Conservation (phyloP, 768 basidiomycete genomes). For the Leucocoprinus leucothites region DNA sequence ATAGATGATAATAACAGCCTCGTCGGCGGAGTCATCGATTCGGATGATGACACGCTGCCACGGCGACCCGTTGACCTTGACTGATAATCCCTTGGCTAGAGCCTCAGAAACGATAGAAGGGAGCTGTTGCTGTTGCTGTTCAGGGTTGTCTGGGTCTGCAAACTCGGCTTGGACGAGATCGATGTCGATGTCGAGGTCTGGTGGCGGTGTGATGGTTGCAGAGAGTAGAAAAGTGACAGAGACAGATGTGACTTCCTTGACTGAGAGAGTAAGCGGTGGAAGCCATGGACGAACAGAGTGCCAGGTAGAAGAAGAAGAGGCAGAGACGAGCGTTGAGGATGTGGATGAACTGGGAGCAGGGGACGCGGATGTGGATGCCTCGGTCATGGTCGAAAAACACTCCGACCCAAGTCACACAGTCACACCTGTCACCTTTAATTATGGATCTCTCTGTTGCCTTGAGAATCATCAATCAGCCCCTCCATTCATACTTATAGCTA, state of each 20-base stretch:
- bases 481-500: background rate
- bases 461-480: too few relatives aligned
- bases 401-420: too few relatives aligned
- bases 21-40: constrained; percentile 77
- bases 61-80: constrained; percentile 74
- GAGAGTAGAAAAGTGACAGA: constrained; percentile 79
- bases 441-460: too few relatives aligned
- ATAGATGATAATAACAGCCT: constrained; percentile 89
- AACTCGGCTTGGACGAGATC: constrained; percentile 5
- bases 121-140: constrained; percentile 10
- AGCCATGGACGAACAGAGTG: too few relatives aligned
- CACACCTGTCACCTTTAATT: too few relatives aligned
- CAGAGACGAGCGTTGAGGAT: too few relatives aligned
- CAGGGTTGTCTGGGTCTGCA: background rate
- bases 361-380: too few relatives aligned
- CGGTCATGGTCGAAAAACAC: too few relatives aligned
- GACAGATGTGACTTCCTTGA: constrained; percentile 82
- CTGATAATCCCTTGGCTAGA: constrained; percentile 69
- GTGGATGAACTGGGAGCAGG: too few relatives aligned
- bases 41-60: constrained; percentile 81
- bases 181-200: constrained; percentile 6
- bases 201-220: constrained; percentile 23
- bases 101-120: constrained; percentile 57
- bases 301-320: too few relatives aligned
- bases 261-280: too few relatives aligned